A percentile compares a stretch with the other conserved stretches of the same genome.
Conservation (phyloP, 192 early-diverging fungal genomes). For the Spizellomyces sp. region DNA sequence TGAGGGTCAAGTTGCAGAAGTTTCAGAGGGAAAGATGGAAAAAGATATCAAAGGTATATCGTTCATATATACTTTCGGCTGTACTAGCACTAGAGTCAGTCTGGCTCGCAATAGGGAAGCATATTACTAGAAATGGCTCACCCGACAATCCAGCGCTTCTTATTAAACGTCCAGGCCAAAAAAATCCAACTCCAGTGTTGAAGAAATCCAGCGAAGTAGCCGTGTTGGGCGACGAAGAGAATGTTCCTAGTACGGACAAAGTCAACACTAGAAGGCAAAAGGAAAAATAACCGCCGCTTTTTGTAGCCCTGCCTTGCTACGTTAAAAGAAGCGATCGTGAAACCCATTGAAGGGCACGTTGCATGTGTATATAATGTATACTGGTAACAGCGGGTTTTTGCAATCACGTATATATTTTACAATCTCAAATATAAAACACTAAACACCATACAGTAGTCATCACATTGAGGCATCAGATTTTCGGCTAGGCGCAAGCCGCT, state of each 20-base stretch:
- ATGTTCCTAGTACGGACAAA: not conserved
- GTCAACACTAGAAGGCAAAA: constrained; percentile 14
- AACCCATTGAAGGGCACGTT: too few species aligned
- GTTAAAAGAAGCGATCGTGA: too few species aligned
- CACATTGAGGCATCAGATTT: too few species aligned
- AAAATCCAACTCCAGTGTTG: constrained; percentile 5
- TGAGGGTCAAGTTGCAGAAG: constrained; percentile 8
- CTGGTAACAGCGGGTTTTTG: too few species aligned
- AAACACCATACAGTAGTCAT: too few species aligned
- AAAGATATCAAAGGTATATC: constrained; percentile 22
- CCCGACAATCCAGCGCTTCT: constrained; percentile 22
- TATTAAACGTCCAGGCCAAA: constrained; percentile 5
- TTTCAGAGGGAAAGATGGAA: constrained; percentile 2
- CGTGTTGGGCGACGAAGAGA: constrained; percentile 18
- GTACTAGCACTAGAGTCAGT: not conserved
- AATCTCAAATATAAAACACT: too few species aligned
- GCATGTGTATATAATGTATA: too few species aligned
- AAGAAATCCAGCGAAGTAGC: constrained; percentile 26
- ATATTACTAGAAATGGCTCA: constrained; percentile 16
- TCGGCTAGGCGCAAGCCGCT: too few species aligned
- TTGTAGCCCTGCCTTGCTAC: too few species aligned
- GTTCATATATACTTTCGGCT: not conserved
- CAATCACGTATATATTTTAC: too few species aligned
- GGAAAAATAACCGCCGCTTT: not conserved
- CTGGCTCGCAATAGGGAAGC: constrained; percentile 9